A percentile compares a stretch with the other conserved stretches of the same genome.
Conservation (phyloP, 805 yeast genomes). For the Ogataea minuta region DNA sequence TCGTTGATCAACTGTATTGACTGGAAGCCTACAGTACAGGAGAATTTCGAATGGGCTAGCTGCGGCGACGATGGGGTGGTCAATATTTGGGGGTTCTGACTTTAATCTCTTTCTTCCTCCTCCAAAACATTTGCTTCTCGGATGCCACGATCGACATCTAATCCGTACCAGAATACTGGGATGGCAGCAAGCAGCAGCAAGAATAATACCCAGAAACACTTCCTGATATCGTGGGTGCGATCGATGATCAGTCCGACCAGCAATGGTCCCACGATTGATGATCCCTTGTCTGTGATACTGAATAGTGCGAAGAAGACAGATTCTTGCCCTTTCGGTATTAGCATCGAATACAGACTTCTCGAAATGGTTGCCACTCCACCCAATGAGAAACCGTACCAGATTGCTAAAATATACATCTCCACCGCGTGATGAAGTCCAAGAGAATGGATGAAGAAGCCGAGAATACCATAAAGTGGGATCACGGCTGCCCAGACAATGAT, state of each 20-base stretch:
- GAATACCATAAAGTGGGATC: constrained; percentile 69
- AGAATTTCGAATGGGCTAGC: constrained; percentile 55
- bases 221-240: constrained; percentile 68
- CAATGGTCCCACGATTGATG: constrained; percentile 71
- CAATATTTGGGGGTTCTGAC: constrained; percentile 51
- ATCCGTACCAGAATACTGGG: constrained; percentile 47
- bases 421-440: constrained; percentile 61
- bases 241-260: constrained; percentile 73
- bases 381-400: constrained; percentile 72
- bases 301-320: constrained; percentile 73
- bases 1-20: constrained; percentile 74
- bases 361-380: constrained; percentile 74
- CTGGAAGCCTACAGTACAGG: constrained; percentile 47
- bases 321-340: constrained; percentile 75
- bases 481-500: constrained; percentile 60
- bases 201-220: constrained; percentile 65
- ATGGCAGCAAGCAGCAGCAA: constrained; percentile 51
- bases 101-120: constrained; percentile 21
- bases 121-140: constrained; percentile 31
- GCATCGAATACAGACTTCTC: constrained; percentile 62
- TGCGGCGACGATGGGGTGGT: constrained; percentile 81
- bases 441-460: constrained; percentile 55
- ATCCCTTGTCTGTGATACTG: constrained; percentile 78
- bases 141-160: constrained; percentile 64
- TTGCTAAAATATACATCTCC: constrained; percentile 68